phyloP scores from a whole-genome alignment of 306 rosid species.

The Ammopiptanthus mongolicus region DNA sequence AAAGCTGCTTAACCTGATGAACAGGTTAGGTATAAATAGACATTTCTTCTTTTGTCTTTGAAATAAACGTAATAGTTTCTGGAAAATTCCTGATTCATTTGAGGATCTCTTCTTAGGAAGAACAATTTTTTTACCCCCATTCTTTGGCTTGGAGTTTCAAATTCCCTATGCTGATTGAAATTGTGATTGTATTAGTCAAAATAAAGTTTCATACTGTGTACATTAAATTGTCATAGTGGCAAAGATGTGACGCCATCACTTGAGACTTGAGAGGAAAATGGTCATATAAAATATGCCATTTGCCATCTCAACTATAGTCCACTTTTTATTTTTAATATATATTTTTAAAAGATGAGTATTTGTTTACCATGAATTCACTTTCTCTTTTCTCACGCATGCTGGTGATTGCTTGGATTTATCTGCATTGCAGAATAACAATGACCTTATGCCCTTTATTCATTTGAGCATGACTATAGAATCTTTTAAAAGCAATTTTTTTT shows the following conservation, averaged over 20 bases:
- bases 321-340: background rate
- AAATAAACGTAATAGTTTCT: background rate
- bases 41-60: slow-evolving; percentile 1
- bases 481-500: background rate
- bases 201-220: background rate
- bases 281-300: background rate
- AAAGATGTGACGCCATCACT: background rate
- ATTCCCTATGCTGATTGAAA: background rate
- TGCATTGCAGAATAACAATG: background rate
- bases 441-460: background rate
- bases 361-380: background rate
- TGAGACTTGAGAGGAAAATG: background rate
- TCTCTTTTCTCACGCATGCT: background rate
- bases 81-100: slow-evolving; percentile 6
- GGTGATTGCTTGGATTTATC: background rate
- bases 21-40: slow-evolving; percentile 3
- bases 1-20: slow-evolving; percentile 52
- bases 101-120: slow-evolving; percentile 10
- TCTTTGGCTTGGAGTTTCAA: slow-evolving; percentile 24
- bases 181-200: background rate
- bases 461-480: background rate
- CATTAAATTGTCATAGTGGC: background rate
- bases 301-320: background rate
- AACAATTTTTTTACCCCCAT: background rate
- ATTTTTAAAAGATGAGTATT: too few relatives aligned